These are phyloP conservation scores for Senna tora DNA, from an alignment of 306 rosid genomes.

Conservation along the genomic window DNA sequence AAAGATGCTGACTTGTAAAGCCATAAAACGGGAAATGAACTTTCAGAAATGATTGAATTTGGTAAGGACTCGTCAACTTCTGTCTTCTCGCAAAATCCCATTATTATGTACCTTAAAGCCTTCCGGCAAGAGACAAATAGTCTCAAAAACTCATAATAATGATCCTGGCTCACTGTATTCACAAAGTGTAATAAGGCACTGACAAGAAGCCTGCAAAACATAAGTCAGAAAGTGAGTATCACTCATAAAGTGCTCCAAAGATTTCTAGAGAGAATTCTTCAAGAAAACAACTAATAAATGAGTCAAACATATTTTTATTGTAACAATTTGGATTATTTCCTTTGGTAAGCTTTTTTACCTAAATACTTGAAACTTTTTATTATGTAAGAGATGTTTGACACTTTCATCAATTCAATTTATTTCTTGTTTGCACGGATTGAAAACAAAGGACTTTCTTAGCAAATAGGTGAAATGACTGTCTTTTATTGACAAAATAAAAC, in stretches of 20 bases:
- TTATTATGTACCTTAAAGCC: slow-evolving; percentile 62
- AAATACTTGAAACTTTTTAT: slow-evolving; percentile 20
- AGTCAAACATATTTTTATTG: slow-evolving; percentile 21
- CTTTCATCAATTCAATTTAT: slow-evolving; percentile 29
- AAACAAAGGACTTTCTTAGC: neutral
- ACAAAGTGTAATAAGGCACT: slow-evolving; percentile 51
- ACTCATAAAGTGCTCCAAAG: slow-evolving; percentile 23
- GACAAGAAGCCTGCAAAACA: slow-evolving; percentile 75
- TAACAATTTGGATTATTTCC: slow-evolving; percentile 26
- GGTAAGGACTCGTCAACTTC: slow-evolving; percentile 43
- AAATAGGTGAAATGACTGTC: slow-evolving; percentile 4
- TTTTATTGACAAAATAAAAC: slow-evolving; percentile 26
- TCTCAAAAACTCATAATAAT: slow-evolving; percentile 59
- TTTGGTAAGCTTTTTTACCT: slow-evolving; percentile 1
- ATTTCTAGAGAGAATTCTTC: slow-evolving; percentile 22
- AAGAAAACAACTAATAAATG: slow-evolving; percentile 28
- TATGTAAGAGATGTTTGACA: slow-evolving; percentile 15
- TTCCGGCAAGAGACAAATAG: slow-evolving; percentile 82
- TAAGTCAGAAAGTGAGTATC: slow-evolving; percentile 25
- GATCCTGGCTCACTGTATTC: slow-evolving; percentile 38
- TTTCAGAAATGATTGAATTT: slow-evolving; percentile 47
- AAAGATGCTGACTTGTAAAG: slow-evolving; percentile 69
- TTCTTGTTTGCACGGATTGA: neutral
- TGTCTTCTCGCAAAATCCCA: slow-evolving; percentile 54
- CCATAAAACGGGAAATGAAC: slow-evolving; percentile 65